Evolutionary conservation across 1,284 basidiomycete species (phyloP).

Genomic region (Cryptococcus hybrid): DNA sequence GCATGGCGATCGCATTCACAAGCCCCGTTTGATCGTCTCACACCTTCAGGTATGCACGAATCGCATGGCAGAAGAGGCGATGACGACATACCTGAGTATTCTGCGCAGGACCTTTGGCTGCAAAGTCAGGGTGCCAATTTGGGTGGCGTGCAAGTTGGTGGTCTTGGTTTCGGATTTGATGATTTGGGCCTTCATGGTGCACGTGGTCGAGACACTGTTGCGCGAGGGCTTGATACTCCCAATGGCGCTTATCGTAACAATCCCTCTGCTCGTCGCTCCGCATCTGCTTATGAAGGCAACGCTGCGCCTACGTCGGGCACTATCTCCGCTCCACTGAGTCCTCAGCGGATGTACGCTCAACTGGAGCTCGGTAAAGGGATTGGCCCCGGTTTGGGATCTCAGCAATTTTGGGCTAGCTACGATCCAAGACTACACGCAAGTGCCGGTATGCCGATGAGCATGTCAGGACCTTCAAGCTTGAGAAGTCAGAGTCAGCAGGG

Average conservation of each 20-base stretch:
- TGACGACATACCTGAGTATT: constrained; percentile 21
- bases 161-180: constrained; percentile 30
- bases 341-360: constrained; percentile 45
- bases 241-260: constrained; percentile 18
- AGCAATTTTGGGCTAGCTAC: constrained; percentile 28
- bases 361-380: constrained; percentile 38
- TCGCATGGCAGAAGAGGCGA: constrained; percentile 23
- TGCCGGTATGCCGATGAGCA: constrained; percentile 24
- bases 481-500: constrained; percentile 4
- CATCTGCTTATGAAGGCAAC: constrained; percentile 30
- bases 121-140: constrained; percentile 43
- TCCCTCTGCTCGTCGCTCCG: constrained; percentile 16
- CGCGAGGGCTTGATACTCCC: constrained; percentile 31
- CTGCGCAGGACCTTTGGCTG: constrained; percentile 47
- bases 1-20: constrained; percentile 43
- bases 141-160: constrained; percentile 31
- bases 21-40: constrained; percentile 38
- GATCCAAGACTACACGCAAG: constrained; percentile 23
- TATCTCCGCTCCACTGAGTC: constrained; percentile 47
- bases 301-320: constrained; percentile 36
- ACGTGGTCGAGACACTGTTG: constrained; percentile 29
- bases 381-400: constrained; percentile 13
- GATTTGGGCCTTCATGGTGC: constrained; percentile 11
- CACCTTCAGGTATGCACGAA: constrained; percentile 16
- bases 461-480: constrained; percentile 7